These are phyloP conservation scores for Piper longum DNA, from an alignment of 164 flowering plant genomes.

Conservation along the genomic window DNA sequence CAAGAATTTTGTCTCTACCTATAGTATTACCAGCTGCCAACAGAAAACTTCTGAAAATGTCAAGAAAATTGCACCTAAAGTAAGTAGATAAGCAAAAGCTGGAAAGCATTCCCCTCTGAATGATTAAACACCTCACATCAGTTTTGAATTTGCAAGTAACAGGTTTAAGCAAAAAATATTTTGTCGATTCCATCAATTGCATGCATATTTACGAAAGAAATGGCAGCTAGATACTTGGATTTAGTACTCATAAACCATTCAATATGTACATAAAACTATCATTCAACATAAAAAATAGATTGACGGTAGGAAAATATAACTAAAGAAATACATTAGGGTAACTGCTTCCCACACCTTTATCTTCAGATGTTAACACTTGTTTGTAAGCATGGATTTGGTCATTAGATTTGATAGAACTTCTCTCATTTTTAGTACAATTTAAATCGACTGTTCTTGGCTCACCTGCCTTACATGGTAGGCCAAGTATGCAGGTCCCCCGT, in stretches of 20 bases:
- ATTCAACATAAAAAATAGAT: not conserved
- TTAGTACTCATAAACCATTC: too few species aligned
- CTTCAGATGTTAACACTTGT: constrained; percentile 5
- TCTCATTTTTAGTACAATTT: constrained; percentile 7
- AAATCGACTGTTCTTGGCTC: constrained; percentile 4
- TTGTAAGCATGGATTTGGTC: constrained; percentile 5
- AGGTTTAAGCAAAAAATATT: too few species aligned
- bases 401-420: not conserved
- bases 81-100: not conserved
- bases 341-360: constrained; percentile 15
- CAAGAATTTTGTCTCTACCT: not conserved
- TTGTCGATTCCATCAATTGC: too few species aligned
- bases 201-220: too few species aligned
- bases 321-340: not conserved
- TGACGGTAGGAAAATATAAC: not conserved
- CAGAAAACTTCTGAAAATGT: constrained; percentile 9
- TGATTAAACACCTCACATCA: not conserved
- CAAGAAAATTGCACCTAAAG: not conserved
- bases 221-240: too few species aligned
- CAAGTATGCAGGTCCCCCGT: too few species aligned
- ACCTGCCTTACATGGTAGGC: not conserved
- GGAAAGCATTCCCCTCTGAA: too few species aligned
- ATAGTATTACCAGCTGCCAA: not conserved
- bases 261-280: too few species aligned
- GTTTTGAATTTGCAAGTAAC: too few species aligned